Conservation (phyloP, 306 rosid genomes). For the Datisca glomerata region DNA sequence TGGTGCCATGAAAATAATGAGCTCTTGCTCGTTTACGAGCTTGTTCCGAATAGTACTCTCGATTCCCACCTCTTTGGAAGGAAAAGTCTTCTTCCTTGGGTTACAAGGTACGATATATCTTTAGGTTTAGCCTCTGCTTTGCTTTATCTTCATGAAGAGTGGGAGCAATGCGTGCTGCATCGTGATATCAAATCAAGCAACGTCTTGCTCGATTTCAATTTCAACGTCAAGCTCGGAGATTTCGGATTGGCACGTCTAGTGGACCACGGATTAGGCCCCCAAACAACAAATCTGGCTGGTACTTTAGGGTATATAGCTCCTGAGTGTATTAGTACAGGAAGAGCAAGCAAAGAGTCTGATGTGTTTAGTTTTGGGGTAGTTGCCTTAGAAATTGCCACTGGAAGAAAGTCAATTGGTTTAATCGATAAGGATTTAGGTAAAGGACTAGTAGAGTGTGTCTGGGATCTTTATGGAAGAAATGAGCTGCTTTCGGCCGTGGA, state of each 20-base stretch:
- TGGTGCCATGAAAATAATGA: slow-evolving; percentile 1
- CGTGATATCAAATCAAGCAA: slow-evolving; percentile 2
- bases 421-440: too few species aligned
- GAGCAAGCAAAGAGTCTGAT: too few species aligned
- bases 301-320: slow-evolving; percentile 6
- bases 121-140: neutral
- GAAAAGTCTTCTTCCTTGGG: neutral
- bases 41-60: slow-evolving; percentile 1
- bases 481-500: too few species aligned
- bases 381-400: too few species aligned
- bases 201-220: neutral
- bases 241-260: neutral
- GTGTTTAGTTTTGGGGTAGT: too few species aligned
- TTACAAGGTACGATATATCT: neutral
- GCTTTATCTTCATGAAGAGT: slow-evolving; percentile 3
- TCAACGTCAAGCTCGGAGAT: slow-evolving; percentile 2
- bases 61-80: slow-evolving; percentile 3
- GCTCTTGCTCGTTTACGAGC: neutral
- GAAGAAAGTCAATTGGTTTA: too few species aligned
- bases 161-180: slow-evolving; percentile 3
- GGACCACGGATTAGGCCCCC: neutral
- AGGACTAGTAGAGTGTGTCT: too few species aligned
- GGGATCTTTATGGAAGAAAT: too few species aligned
- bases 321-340: too few species aligned
- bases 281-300: neutral